These are phyloP conservation scores for Prunus kanzakura DNA, from an alignment of 306 rosid genomes.

Conservation along the genomic window DNA sequence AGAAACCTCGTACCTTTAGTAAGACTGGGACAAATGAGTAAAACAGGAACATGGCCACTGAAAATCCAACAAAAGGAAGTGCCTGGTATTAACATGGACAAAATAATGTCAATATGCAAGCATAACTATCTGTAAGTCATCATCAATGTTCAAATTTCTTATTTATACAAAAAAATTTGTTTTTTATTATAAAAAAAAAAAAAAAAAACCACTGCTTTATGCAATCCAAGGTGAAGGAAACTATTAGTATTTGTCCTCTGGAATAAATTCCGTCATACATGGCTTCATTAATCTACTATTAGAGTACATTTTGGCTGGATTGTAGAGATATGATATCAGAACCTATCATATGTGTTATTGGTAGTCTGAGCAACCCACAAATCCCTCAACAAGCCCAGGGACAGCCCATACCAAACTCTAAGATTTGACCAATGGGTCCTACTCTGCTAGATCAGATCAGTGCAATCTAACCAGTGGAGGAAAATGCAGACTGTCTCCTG, in stretches of 20 bases:
- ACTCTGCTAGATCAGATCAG: not conserved
- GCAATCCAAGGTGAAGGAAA: not conserved
- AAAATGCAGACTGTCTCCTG: not conserved
- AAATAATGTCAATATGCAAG: conserved; percentile 8
- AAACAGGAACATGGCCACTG: conserved; percentile 87
- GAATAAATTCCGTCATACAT: not conserved
- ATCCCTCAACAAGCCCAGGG: not conserved
- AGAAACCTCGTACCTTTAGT: conserved; percentile 62
- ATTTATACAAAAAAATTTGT: not conserved
- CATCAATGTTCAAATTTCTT: not conserved
- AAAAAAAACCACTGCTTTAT: not conserved
- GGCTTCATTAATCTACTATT: not conserved
- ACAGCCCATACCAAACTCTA: not conserved
- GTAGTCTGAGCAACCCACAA: not conserved
- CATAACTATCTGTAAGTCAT: not conserved
- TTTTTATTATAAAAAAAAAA: too few relatives aligned
- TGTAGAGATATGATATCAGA: not conserved
- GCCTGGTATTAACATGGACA: conserved; percentile 56
- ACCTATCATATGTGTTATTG: not conserved
- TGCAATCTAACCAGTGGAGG: not conserved
- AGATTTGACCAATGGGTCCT: not conserved
- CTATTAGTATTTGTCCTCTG: not conserved
- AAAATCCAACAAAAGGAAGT: conserved; percentile 81
- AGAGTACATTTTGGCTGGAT: not conserved
- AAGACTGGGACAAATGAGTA: conserved; percentile 85